Base-by-base conservation (phyloP, 176 grass and related monocot genomes). In the Secale cereale region DNA sequence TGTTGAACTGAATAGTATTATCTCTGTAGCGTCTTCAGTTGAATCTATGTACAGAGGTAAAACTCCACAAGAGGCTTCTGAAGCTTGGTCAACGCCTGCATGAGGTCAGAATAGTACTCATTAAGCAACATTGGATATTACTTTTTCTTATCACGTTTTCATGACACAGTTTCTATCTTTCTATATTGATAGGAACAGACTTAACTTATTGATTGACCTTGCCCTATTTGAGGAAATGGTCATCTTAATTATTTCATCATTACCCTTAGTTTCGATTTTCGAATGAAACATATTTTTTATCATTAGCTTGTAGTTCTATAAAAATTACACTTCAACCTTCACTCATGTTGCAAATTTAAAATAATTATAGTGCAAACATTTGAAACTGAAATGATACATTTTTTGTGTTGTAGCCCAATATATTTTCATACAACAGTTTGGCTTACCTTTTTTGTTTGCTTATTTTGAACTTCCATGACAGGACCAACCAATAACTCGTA, bases 31-130 rank as follows among this genome's bases (percentile, higher is more conserved):
- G 74, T 46, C 52, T 12, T 41, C 65, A 83, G 70, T 60, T 83
- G 63, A 77, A 70, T 48, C 46, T 71, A 73, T 69, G 27, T 84
- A 56, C 92, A 94, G 92, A 89, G 83, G 80, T 25, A 94, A 89
- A 78, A 33, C 32, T 33, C 32, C 32, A 33, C 32, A 86, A 91
- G 72, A 82, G 80, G 69, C 87, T 89, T 65, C 71, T 79, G 56
- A 87, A 85, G 64, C 87, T 87, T 81, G 91, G 88, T 70, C 88
- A 90, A 59, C 65, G 50, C n/a, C 56, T 93, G 43, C 87, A 87
- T 7, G 88, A 93, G 91, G 91, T 93, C 23, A 86, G 60, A 6
- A 83, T 78, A 65, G n/a, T 83, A 7, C 65, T 65, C 36, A 37
- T 84, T 3, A 84, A 43, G 25, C 41, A 56, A 3, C 36, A 37